These are phyloP conservation scores for Geosmithia putterillii DNA, from an alignment of 2,329 filamentous ascomycete species.

Conservation along the genomic window DNA sequence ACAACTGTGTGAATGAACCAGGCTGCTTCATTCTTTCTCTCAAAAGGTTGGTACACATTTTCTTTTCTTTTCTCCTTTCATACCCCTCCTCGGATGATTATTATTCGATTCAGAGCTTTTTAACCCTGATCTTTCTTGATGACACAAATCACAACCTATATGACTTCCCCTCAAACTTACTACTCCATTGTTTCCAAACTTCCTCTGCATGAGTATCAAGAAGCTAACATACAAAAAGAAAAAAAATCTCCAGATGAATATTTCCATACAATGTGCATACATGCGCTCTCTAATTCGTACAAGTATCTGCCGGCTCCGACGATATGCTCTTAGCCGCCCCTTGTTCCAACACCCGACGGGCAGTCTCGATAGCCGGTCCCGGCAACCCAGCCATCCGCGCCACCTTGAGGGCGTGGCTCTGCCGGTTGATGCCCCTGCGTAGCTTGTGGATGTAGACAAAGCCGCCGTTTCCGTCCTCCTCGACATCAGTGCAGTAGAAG, in stretches of 20 bases:
- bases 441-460: conserved; percentile 85
- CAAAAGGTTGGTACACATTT: conserved; percentile 31
- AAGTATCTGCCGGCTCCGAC: too few species aligned
- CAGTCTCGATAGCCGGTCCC: conserved; percentile 56
- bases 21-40: background rate
- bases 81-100: conserved; percentile 38
- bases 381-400: conserved; percentile 76
- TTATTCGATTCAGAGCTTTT: conserved; percentile 46
- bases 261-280: background rate
- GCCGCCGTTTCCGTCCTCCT: conserved; percentile 54
- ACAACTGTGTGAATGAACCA: conserved; percentile 2
- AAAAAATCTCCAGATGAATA: background rate
- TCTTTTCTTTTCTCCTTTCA: conserved; percentile 5
- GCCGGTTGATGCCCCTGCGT: conserved; percentile 67
- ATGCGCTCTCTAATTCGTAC: background rate
- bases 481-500: conserved; percentile 81
- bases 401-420: conserved; percentile 92
- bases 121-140: conserved; percentile 53
- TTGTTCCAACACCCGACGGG: conserved; percentile 40
- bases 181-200: conserved; percentile 8
- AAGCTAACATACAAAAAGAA: conserved; percentile 18
- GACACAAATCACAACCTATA: conserved; percentile 39
- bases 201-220: conserved; percentile 18
- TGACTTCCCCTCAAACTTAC: conserved; percentile 28
- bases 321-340: too few species aligned